Base-by-base conservation (phyloP, 2,329 filamentous ascomycete genomes). In the Rutstroemia sp. region DNA sequence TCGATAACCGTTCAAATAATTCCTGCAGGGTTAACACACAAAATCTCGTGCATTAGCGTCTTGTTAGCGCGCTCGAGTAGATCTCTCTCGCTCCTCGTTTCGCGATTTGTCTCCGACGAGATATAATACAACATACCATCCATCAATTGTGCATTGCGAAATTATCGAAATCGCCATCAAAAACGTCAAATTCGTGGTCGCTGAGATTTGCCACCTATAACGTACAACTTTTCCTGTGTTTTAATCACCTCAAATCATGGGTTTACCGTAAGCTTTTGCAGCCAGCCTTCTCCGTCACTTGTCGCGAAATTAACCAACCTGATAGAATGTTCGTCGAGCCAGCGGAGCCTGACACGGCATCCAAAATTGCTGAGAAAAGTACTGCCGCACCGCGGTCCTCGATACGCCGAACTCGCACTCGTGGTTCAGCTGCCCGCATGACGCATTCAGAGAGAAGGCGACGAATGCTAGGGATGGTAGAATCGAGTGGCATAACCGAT, bases 291-390 rank as follows among this genome's bases (percentile, higher is more conserved):
- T 53, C 51, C 59, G 41, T 45, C 52, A 49, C 58, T 23, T 37
- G 37, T 46, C 57, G 44, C 56, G 55, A 60, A 23, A 34, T 61
- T 66, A 61, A 69, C 54, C 37, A 8, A 54, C 25, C 55, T 54
- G 50, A 51, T 48, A 70, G 68, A 60, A 62, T 70, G 45, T 70
- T 68, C 41, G 61, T 67, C 57, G 62, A 63, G 34, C 69, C 67
- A 42, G 50, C 62, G 38, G 64, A 65, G 59, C 65, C 67, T 56
- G 63, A 66, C 51, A 50, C 61, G 44, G 56, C 63, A 27, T 55
- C 61, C n/a, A 65, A 66, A 58, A 51, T 61, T 5, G 50, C 61
- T 47, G 68, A 70, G 50, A 68, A 70, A 52, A 56, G 56, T 41
- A 54, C 66, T 37, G 54, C 67, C 41, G 54, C 44, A 19, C 52